Percentiles rank a stretch among this genome's conserved stretches.
These are phyloP conservation scores for Nannochloropsis gaditana DNA, from an alignment of 108 stramenopile species.

Conservation along the genomic window DNA sequence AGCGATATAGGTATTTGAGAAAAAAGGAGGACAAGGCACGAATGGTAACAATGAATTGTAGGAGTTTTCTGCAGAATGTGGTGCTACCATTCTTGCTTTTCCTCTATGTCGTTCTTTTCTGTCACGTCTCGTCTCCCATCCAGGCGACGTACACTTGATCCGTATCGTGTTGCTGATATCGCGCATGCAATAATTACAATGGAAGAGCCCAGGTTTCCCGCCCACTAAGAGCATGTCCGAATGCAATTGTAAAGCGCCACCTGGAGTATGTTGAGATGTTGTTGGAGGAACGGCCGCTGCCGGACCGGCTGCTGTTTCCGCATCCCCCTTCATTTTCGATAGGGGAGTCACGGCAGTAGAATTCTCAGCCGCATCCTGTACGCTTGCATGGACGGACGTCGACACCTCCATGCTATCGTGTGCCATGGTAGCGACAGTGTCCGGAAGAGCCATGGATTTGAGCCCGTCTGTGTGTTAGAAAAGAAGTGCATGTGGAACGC, in stretches of 20 bases:
- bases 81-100: too few relatives aligned
- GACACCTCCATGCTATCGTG: too few relatives aligned
- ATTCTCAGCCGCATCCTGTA: too few relatives aligned
- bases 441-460: too few relatives aligned
- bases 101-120: neutral
- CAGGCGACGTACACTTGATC: neutral
- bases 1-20: neutral
- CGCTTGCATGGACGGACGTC: too few relatives aligned
- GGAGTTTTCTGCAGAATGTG: too few relatives aligned
- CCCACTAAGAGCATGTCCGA: constrained; percentile 8
- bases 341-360: too few relatives aligned
- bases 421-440: too few relatives aligned
- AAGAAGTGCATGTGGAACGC: too few relatives aligned
- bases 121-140: neutral
- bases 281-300: constrained; percentile 7
- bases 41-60: too few relatives aligned
- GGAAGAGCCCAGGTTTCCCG: neutral
- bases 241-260: neutral
- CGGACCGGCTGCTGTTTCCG: neutral
- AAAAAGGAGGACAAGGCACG: neutral
- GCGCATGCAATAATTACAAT: constrained; percentile 14
- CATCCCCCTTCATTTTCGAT: neutral
- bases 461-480: too few relatives aligned
- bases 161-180: constrained; percentile 10
- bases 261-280: neutral